Evolutionary conservation across 2,329 filamentous ascomycete species (phyloP).

Genomic region (Venturia carpophila): DNA sequence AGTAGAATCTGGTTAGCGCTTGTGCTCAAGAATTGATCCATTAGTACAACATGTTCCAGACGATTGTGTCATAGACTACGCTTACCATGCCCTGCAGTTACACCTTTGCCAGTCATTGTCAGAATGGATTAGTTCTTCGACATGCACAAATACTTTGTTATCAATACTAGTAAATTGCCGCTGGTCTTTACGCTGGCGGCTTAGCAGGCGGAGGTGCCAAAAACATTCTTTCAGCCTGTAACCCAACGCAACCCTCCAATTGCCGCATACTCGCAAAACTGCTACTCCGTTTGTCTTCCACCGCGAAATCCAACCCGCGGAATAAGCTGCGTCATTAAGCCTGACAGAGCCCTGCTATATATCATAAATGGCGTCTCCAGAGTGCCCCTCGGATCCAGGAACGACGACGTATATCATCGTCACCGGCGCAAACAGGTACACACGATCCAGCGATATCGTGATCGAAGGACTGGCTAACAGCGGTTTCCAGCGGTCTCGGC

Average conservation of each 20-base stretch:
- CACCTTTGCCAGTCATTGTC: too few species aligned
- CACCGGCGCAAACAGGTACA: constrained; percentile 78
- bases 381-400: not conserved
- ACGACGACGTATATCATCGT: constrained; percentile 43
- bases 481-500: constrained; percentile 64
- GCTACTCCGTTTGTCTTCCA: not conserved
- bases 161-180: too few species aligned
- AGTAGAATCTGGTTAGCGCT: not conserved
- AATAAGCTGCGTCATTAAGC: not conserved
- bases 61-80: too few species aligned
- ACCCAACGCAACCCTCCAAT: not conserved
- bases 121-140: too few species aligned
- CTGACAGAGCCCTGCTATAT: not conserved
- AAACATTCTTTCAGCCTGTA: not conserved
- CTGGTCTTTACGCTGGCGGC: not conserved
- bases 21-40: not conserved
- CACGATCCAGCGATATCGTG: not conserved
- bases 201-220: not conserved
- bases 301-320: not conserved
- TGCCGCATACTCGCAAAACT: not conserved
- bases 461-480: constrained; percentile 3
- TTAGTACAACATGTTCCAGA: not conserved
- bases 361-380: not conserved
- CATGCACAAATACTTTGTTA: too few species aligned
- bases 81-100: too few species aligned